Evolutionary conservation across 176 grass and related monocot species (phyloP), one percentile per base, ranked within the genome.

Genomic region (Zea luxurians): DNA sequence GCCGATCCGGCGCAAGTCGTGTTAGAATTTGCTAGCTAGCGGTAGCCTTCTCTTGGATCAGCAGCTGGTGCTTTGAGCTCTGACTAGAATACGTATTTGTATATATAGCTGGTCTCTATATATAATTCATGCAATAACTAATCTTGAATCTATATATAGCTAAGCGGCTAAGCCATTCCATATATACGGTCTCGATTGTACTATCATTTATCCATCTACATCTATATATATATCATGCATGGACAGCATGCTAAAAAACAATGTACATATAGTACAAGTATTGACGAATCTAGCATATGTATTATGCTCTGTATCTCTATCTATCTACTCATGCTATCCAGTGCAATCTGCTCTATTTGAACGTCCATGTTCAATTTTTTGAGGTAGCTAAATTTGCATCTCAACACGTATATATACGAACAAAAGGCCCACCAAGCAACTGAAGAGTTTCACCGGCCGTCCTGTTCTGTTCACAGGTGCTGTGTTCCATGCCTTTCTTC

Each of bases 121-220:
- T 38, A 65, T 40, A 52, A 9, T 12, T 42, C 10, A 52, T 27
- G 62, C 47, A 78, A 66, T 20, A 55, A 43, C 37, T 67, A 55
- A 13, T 78, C 34, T 64, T 43, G 34, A 10, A 55, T 67, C 48
- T 16, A 42, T 13, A 53, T 15, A 78, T 66, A 38, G 35, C 10
- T 6, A 38, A 9, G 36, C 48, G 18, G 10, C 6, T 10, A 38
- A 9, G 36, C 48, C 0, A 21, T 18, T 27, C 61, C 17, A 59
- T 70, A 12, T 64, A 43, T 74, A 20, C 40, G 45, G 44, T 13
- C 75, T 47, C 27, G 27, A 27, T 27, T 27, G 27, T 27, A 27
- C 27, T 27, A 27, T 27, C 55, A 42, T 78, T 42, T 67, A 78
- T 67, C 46, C 38, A 12, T 64, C 60, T 64, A 67, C 43, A 40